Base-by-base conservation (phyloP, 2,329 filamentous ascomycete genomes). In the Tolypocladium endophyticum region DNA sequence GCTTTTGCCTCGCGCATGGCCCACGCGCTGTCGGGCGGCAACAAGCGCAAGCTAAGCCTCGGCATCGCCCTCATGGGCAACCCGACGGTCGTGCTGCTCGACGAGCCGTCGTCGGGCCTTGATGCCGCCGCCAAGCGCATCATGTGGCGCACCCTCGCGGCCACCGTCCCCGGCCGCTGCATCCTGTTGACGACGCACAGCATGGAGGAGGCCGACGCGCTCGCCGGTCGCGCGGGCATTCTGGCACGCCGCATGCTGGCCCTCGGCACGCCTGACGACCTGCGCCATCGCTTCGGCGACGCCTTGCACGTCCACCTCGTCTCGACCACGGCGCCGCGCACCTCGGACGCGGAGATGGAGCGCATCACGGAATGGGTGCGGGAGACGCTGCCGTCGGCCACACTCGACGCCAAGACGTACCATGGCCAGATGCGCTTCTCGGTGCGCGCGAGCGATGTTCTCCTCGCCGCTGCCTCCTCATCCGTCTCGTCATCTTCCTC, bases 1-100 rank as follows among this genome's bases (percentile, higher is more conserved):
- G 79, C 82, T 0, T 96, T 92, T 74, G 77, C 83, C 3, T 79
- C 84, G 9, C 84, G 91, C 33, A 90, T 93, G 81, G 92, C 90
- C 0, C 81, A 83, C 59, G 88, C 89, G 54, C 81, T 97, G 0
- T 93, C 89, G 0, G 92, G 93, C 11, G 93, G 93, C 36, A 97
- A 96, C 76, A 95, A 95, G 76, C 82, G 92, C n/a, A 97, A 97
- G 73, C 78, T 97, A 1, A 90, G 86, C 23, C 81, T 97, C 0
- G 92, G 89, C 3, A 96, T 97, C 59, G 92, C 93, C 0, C 77
- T 97, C 1, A 96, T 96, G 82, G 93, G 92, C 4, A 96, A 97
- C 66, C 92, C 92, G 0, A 85, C 87, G 0, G 92, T 96, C 0
- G 77, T 97, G 1, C 79, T 97, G 0, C 86, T 97, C 2, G 93